Evolutionary conservation across 2,329 filamentous ascomycete species (phyloP).

Genomic region (Pestalotiopsis sp.): DNA sequence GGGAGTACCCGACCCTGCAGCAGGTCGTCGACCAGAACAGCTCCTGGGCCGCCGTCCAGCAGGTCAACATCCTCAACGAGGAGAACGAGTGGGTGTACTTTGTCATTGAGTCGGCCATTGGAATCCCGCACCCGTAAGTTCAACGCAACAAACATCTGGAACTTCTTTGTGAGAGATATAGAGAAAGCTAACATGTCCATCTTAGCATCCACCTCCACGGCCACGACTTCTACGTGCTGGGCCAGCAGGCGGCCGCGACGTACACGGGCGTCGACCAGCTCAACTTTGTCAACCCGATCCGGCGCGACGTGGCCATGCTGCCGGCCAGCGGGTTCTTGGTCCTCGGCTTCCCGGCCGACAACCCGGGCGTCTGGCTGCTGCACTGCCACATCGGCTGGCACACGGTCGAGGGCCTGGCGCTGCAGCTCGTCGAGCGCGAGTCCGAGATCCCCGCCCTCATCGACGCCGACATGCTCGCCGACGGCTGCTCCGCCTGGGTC

Average conservation of each 20-base stretch:
- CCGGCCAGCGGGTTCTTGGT: slow-evolving; percentile 49
- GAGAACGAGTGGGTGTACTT: slow-evolving; percentile 38
- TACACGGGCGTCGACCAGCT: slow-evolving; percentile 30
- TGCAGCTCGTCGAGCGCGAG: slow-evolving; percentile 51
- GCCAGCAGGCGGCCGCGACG: slow-evolving; percentile 30
- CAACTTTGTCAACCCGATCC: slow-evolving; percentile 46
- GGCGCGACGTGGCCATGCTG: slow-evolving; percentile 52
- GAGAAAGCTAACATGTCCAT: not conserved
- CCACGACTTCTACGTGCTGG: slow-evolving; percentile 46
- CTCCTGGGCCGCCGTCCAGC: slow-evolving; percentile 28
- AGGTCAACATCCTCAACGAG: slow-evolving; percentile 33
- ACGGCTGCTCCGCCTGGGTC: slow-evolving; percentile 32
- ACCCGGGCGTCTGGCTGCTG: slow-evolving; percentile 53
- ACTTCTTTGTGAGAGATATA: not conserved
- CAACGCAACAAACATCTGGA: not conserved
- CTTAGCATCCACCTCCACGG: slow-evolving; percentile 44
- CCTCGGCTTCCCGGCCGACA: slow-evolving; percentile 54
- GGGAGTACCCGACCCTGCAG: slow-evolving; percentile 48
- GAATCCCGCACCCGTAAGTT: slow-evolving; percentile 20
- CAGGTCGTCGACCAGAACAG: slow-evolving; percentile 29
- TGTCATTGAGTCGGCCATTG: slow-evolving; percentile 31
- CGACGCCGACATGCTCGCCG: slow-evolving; percentile 27
- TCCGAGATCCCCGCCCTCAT: slow-evolving; percentile 30
- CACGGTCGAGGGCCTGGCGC: slow-evolving; percentile 49
- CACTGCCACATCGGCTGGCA: slow-evolving; percentile 50